Base-by-base conservation (phyloP, 352 stramenopile species). In the Blastocystis sp. region DNA sequence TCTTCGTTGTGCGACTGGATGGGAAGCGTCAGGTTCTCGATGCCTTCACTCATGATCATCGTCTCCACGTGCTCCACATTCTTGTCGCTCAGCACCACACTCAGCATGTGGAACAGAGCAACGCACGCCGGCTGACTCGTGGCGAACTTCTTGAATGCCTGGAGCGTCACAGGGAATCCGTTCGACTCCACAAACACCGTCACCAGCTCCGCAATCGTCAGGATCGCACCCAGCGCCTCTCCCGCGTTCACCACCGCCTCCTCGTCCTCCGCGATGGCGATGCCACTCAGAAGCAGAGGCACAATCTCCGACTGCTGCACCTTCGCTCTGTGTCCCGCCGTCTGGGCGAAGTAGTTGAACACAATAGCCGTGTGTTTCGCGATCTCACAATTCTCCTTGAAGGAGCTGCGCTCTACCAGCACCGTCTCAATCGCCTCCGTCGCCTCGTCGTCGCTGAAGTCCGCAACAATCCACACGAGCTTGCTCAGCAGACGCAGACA, bases 401-500 rank as follows among this genome's bases (percentile, higher is more conserved):
- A 81, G n/a, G 36, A 27, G 42, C 48, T 59, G 46, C 69, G 46
- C 69, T 63, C 69, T 9, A 64, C 56, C 69, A 81, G 46, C 69
- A 81, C 69, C 3, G 42, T 48, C n/a, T 81, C 69, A 14, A 81
- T 27, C 8, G 63, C 48, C 48, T 49, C 44, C 14, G 46, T 48
- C 9, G 69, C 69, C 44, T 63, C 46, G 53, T 81, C 69, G 53
- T 81, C 69, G 42, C 21, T 49, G 69, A 81, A 81, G n/a, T 57
- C 51, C 34, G 54, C 48, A 51, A 81, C 63, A 21, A 81, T 81
- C 69, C 69, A 81, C 46, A 81, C 69, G 44, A 81, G 46, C 69
- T 81, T 81, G 53, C 69, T 57, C 69, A 81, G 36, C 69, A 81
- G 46, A 34, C 48, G 69, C 69, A 81, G 54, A 51, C 69, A 81